These are phyloP conservation scores for Effrenium voratum DNA, from an alignment of 73 alveolate species.

Conservation along the genomic window DNA sequence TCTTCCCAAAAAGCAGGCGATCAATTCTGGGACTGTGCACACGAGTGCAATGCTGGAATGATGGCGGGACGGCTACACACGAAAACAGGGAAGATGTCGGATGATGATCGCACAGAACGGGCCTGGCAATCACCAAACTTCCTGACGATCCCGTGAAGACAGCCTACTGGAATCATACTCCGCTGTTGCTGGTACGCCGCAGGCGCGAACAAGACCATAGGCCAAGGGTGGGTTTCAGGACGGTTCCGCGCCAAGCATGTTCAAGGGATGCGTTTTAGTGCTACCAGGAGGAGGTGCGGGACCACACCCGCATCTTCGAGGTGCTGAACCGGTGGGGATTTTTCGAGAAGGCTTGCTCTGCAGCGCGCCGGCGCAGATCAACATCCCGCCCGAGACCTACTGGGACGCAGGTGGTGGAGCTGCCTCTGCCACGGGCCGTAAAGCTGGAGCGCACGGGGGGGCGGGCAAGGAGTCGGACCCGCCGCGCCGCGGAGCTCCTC, in stretches of 20 bases:
- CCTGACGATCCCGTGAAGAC: constrained; percentile 86
- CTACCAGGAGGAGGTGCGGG: constrained; percentile 82
- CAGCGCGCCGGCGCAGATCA: constrained; percentile 88
- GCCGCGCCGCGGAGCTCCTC: constrained; percentile 55
- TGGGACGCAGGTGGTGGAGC: constrained; percentile 93
- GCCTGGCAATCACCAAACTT: constrained; percentile 70
- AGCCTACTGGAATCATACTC: constrained; percentile 65
- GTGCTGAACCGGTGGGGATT: constrained; percentile 45
- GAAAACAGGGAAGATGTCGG: constrained; percentile 30
- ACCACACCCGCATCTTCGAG: constrained; percentile 71
- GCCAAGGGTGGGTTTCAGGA: constrained; percentile 77
- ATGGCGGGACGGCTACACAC: constrained; percentile 68
- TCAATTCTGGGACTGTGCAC: constrained; percentile 69
- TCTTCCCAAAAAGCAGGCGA: constrained; percentile 57
- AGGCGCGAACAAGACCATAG: constrained; percentile 66
- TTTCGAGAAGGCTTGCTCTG: constrained; percentile 82
- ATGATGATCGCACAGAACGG: constrained; percentile 88
- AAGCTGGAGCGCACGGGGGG: constrained; percentile 69
- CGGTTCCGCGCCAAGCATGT: constrained; percentile 51
- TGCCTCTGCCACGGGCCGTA: constrained; percentile 75
- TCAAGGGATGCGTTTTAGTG: constrained; percentile 68
- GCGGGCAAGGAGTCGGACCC: constrained; percentile 30
- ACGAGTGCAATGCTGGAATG: constrained; percentile 84
- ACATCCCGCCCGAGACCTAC: constrained; percentile 77
- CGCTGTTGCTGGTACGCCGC: constrained; percentile 71